A percentile compares a stretch with the other conserved stretches of the same genome.
Evolutionary conservation across 495 filamentous ascomycete species (phyloP).

Genomic region (Aspergillus nidulans): DNA sequence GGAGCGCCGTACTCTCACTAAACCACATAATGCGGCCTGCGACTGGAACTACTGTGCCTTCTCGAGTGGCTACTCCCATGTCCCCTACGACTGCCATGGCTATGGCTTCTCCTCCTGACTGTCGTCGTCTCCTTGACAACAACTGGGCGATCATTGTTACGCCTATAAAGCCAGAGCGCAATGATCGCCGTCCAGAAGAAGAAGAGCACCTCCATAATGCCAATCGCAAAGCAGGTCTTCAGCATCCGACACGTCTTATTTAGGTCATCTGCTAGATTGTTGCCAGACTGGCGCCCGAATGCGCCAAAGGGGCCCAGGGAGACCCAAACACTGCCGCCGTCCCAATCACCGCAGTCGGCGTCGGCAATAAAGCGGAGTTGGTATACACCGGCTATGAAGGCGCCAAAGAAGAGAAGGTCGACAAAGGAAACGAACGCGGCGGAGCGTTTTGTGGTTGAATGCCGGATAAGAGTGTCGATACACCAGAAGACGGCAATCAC

Average conservation of each 20-base stretch:
- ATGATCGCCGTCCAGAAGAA: constrained; percentile 69
- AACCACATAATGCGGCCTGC: constrained; percentile 40
- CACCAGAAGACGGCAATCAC: constrained; percentile 76
- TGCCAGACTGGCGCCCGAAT: constrained; percentile 34
- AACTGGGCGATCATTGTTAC: constrained; percentile 19
- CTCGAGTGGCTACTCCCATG: constrained; percentile 26
- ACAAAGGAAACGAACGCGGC: constrained; percentile 71
- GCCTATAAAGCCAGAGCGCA: constrained; percentile 53
- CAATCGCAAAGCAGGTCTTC: constrained; percentile 81
- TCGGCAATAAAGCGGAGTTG: constrained; percentile 65
- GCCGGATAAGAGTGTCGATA: constrained; percentile 74
- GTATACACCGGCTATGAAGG: constrained; percentile 76
- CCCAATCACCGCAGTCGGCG: constrained; percentile 60
- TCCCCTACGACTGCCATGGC: constrained; percentile 37
- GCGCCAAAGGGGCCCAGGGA: constrained; percentile 58
- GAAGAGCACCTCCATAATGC: constrained; percentile 81
- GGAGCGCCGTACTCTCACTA: too few relatives aligned
- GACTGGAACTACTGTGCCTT: constrained; percentile 31
- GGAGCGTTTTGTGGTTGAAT: constrained; percentile 66
- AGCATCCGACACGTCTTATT: constrained; percentile 84
- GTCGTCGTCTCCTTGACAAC: constrained; percentile 41
- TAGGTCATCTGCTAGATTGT: constrained; percentile 39
- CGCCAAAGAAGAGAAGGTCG: constrained; percentile 77
- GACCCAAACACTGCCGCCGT: constrained; percentile 45
- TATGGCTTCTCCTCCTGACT: constrained; percentile 41